Conservation (phyloP, 139 green algal genomes). For the Prasinococcaceae sp. region DNA sequence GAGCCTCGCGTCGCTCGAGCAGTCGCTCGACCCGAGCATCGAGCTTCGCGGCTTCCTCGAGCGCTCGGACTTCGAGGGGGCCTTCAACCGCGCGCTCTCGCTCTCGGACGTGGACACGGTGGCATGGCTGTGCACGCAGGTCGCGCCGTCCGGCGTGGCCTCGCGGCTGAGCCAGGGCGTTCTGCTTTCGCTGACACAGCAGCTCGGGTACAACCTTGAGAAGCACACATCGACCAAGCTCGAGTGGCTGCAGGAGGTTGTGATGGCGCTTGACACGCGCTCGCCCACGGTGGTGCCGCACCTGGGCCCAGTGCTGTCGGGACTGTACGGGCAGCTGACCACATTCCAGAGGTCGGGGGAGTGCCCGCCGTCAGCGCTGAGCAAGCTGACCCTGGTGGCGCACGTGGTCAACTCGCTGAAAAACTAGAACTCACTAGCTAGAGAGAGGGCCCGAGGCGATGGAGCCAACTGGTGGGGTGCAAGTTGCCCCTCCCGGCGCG, state of each 20-base stretch:
- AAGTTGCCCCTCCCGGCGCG: too few relatives aligned
- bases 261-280: constrained; percentile 39
- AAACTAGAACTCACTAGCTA: too few relatives aligned
- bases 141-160: constrained; percentile 2
- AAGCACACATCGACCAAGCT: constrained; percentile 35
- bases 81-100: constrained; percentile 22
- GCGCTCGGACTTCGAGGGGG: constrained; percentile 25
- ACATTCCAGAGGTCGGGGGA: too few relatives aligned
- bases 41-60: constrained; percentile 24
- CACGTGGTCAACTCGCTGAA: too few relatives aligned
- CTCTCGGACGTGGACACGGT: constrained; percentile 39
- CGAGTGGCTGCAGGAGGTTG: constrained; percentile 47
- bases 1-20: too few relatives aligned
- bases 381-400: too few relatives aligned
- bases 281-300: constrained; percentile 41
- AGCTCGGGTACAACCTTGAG: constrained; percentile 50
- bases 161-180: constrained; percentile 42
- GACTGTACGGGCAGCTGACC: too few relatives aligned
- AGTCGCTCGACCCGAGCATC: constrained; percentile 22
- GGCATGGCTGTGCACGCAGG: constrained; percentile 55
- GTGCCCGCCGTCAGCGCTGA: too few relatives aligned
- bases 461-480: too few relatives aligned
- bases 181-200: constrained; percentile 58
- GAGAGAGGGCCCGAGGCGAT: too few relatives aligned
- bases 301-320: constrained; percentile 30